Conservation (phyloP, 768 basidiomycete genomes). For the Kwoniella heveanensis region DNA sequence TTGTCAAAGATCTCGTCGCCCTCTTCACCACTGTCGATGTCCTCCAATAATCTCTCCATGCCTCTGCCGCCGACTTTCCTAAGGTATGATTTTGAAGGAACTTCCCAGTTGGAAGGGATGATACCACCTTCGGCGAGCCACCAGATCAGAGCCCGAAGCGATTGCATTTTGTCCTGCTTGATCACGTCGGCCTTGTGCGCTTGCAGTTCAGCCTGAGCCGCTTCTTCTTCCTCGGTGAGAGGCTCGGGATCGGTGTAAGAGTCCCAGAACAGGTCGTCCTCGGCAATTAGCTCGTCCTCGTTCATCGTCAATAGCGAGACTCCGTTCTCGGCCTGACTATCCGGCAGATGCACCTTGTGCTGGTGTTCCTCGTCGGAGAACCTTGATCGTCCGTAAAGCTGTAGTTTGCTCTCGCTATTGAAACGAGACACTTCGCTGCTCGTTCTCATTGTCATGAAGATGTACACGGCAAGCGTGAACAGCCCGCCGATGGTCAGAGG, state of each 20-base stretch:
- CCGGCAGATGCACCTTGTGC: conserved; percentile 13
- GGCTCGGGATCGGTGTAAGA: conserved; percentile 37
- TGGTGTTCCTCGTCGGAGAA: conserved; percentile 23
- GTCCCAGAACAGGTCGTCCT: conserved; percentile 47
- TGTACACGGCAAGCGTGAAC: conserved; percentile 29
- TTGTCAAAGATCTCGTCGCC: conserved; percentile 40
- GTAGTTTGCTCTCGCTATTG: conserved; percentile 7
- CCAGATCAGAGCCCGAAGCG: conserved; percentile 44
- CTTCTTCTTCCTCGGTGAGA: conserved; percentile 30
- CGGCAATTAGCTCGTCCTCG: conserved; percentile 48
- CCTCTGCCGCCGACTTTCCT: conserved; percentile 37
- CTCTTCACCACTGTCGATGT: conserved; percentile 35
- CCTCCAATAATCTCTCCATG: conserved; percentile 41
- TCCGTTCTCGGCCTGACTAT: conserved; percentile 24
- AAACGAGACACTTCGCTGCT: conserved; percentile 14
- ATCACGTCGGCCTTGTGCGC: conserved; percentile 33
- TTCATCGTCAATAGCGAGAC: conserved; percentile 30
- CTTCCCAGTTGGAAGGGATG: conserved; percentile 39
- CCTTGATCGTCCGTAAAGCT: conserved; percentile 16
- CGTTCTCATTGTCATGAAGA: conserved; percentile 19
- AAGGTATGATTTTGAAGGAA: conserved; percentile 32
- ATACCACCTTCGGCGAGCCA: conserved; percentile 52
- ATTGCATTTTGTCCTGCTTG: conserved; percentile 34
- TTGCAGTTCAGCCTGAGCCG: conserved; percentile 29
- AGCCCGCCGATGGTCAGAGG: conserved; percentile 28